Conservation (phyloP, 1,139 yeast genomes). For the Zygosaccharomyces sapae region DNA sequence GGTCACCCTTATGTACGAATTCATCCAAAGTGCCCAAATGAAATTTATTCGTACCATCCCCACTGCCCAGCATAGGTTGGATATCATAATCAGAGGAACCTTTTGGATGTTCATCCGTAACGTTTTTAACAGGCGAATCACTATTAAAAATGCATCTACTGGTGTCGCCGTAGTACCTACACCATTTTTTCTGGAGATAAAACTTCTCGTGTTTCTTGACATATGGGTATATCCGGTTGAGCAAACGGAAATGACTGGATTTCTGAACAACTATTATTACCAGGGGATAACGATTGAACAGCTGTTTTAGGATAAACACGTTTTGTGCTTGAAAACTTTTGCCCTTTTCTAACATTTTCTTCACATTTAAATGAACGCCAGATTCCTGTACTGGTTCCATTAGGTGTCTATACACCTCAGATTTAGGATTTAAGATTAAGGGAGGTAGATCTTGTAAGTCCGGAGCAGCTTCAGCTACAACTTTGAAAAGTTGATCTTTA, state of each 20-base stretch:
- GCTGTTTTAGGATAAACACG: constrained; percentile 2
- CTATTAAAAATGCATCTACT: background rate
- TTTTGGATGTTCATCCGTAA: background rate
- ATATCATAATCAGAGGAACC: background rate
- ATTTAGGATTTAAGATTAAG: constrained; percentile 24
- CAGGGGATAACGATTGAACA: constrained; percentile 5
- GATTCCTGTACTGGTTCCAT: constrained; percentile 27
- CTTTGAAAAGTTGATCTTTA: constrained; percentile 16
- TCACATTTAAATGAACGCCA: constrained; percentile 29
- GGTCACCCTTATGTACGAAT: constrained; percentile 31
- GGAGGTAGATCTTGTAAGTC: no score
- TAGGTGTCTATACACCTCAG: constrained; percentile 24
- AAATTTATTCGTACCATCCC: constrained; percentile 3
- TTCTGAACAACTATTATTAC: background rate
- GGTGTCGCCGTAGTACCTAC: background rate
- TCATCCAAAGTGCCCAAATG: constrained; percentile 35
- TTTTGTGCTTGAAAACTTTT: constrained; percentile 6
- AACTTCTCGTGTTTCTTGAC: background rate
- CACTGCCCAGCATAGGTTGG: background rate
- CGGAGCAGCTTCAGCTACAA: constrained; percentile 18
- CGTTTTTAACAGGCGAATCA: background rate
- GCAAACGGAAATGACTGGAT: constrained; percentile 3
- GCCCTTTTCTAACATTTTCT: constrained; percentile 24
- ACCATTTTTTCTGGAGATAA: background rate
- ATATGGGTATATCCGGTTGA: constrained; percentile 1